A percentile compares a stretch with the other conserved stretches of the same genome.
Evolutionary conservation across 1,284 basidiomycete species (phyloP).

Genomic region (Rhodotorula sp.): DNA sequence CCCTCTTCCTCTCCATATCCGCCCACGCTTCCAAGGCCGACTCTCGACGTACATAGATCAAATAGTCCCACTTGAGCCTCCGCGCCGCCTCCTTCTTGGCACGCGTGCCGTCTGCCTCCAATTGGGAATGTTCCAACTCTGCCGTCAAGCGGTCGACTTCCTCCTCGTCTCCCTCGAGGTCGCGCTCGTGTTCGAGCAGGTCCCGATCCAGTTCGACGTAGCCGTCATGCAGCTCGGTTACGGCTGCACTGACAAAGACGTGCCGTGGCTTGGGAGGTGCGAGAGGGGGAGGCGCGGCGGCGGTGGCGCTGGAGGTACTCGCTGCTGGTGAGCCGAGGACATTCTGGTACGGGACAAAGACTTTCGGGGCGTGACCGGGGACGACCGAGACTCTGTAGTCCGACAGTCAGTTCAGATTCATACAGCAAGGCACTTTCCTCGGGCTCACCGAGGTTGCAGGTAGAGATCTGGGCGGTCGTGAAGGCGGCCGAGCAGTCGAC

Average conservation of each 20-base stretch:
- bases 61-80: slow-evolving; percentile 49
- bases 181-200: slow-evolving; percentile 36
- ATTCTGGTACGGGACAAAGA: slow-evolving; percentile 43
- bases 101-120: slow-evolving; percentile 20
- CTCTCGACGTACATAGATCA: slow-evolving; percentile 48
- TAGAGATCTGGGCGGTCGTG: slow-evolving; percentile 38
- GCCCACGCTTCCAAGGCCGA: slow-evolving; percentile 19
- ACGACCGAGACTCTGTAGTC: slow-evolving; percentile 39
- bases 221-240: slow-evolving; percentile 32
- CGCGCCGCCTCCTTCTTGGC: slow-evolving; percentile 33
- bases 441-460: slow-evolving; percentile 38
- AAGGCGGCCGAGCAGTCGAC: background rate
- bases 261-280: slow-evolving; percentile 2
- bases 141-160: slow-evolving; percentile 34
- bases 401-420: background rate
- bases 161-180: slow-evolving; percentile 31
- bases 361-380: slow-evolving; percentile 43
- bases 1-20: slow-evolving; percentile 14
- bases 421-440: background rate
- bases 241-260: slow-evolving; percentile 38
- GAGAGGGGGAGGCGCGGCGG: background rate
- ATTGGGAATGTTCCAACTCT: slow-evolving; percentile 27
- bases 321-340: slow-evolving; percentile 23
- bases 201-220: slow-evolving; percentile 43
- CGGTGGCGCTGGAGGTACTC: background rate